Base-by-base conservation (phyloP, 129 eudicot genomes). In the Tagetes patula region DNA sequence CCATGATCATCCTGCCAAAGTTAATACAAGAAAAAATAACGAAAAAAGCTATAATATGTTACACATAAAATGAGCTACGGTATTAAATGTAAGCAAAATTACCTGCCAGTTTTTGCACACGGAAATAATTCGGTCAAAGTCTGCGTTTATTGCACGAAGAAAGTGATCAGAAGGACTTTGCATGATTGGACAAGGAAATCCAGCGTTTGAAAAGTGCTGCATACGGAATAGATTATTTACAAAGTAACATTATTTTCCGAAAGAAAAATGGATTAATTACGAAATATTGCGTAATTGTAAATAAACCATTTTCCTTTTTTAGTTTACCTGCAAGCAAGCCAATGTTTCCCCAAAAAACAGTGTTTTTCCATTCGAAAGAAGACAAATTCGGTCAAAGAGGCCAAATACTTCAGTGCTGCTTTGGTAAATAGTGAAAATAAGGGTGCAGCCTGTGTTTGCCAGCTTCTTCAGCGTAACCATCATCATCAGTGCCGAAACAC, bases 381-480 rank as follows among this genome's bases (percentile, higher is more conserved):
- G 93, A 70, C 97, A 90, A 75, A 94, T 94, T 55, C 98, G 80
- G 72, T 94, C 98, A 77, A 86, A 94, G 70, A 94, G 97, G 48
- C 98, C 98, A 82, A 94, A 94, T 3, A 90, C 98, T 83, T 94
- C 98, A 0, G 98, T 94, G 87, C 98, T 94, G 81, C 98, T 94
- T 74, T 94, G 98, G 78, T 88, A 78, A 65, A 94, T 82, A 59
- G 93, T 87, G 74, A 94, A 90, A 53, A 94, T 80, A 5, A 94
- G 86, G 14, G 98, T 94, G 89, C 97, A 94, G 10, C 98, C 98
- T 1, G 91, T 85, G 80, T 87, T 90, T 10, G 98, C 96, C 20
- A 94, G 93, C 83, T 90, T 94, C 88, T 90, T 94, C 80, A 94
- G 74, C 31, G 97, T 94, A 59, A 94, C 98, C 98, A 94, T 94